Conservation (phyloP, 768 basidiomycete genomes). For the Crucibulum laeve region DNA sequence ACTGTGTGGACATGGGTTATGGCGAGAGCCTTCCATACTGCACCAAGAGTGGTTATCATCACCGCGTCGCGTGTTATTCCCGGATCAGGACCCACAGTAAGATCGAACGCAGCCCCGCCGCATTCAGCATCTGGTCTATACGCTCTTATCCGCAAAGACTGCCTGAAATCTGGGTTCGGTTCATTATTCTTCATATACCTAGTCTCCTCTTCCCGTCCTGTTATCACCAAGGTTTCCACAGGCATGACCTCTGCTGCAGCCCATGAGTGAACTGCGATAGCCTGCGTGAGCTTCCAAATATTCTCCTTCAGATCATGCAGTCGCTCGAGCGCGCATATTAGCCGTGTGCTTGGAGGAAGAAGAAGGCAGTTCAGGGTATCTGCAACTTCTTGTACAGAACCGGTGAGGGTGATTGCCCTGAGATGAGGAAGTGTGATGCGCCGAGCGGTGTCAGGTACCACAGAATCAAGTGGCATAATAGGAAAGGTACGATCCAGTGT, state of each 20-base stretch:
- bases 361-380: constrained; percentile 23
- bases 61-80: constrained; percentile 22
- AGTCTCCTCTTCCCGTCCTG: constrained; percentile 18
- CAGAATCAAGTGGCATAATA: constrained; percentile 15
- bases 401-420: constrained; percentile 22
- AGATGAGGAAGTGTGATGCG: constrained; percentile 22
- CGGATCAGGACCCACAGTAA: constrained; percentile 23
- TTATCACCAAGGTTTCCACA: constrained; percentile 25
- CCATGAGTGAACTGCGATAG: constrained; percentile 20
- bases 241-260: constrained; percentile 12
- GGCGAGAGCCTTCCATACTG: constrained; percentile 28
- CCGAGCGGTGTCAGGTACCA: constrained; percentile 10
- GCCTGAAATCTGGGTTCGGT: constrained; percentile 24
- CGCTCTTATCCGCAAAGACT: constrained; percentile 26
- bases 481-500: constrained; percentile 30
- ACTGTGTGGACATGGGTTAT: constrained; percentile 25
- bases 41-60: constrained; percentile 22
- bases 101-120: constrained; percentile 22
- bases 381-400: constrained; percentile 24
- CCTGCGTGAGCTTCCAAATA: constrained; percentile 20
- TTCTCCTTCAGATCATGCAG: constrained; percentile 22
- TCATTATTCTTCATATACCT: constrained; percentile 16
- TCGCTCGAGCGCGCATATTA: constrained; percentile 20
- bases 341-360: constrained; percentile 19
- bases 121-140: constrained; percentile 20